Conservation (phyloP, 116 monocot species). For the Trichopus zeylanicus region DNA sequence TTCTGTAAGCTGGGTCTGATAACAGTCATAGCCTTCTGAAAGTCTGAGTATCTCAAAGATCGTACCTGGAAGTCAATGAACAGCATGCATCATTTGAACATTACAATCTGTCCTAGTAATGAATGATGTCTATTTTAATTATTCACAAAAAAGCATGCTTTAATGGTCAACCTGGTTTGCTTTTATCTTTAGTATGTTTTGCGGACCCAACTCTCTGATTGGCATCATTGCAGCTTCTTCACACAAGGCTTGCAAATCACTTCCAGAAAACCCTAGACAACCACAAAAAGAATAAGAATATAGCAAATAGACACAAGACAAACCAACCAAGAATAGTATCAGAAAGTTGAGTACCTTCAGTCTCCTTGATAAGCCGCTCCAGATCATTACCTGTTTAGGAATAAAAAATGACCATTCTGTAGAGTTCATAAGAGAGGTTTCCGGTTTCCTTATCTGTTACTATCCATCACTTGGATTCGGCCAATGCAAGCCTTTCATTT, state of each 20-base stretch:
- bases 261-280: conserved; percentile 89
- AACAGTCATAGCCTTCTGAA: conserved; percentile 74
- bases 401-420: neutral
- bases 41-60: conserved; percentile 70
- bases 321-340: neutral
- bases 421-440: too few relatives aligned
- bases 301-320: too few relatives aligned
- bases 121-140: too few relatives aligned
- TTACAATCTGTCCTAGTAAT: neutral
- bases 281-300: neutral
- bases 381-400: conserved; percentile 48
- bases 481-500: too few relatives aligned
- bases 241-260: conserved; percentile 94
- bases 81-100: neutral
- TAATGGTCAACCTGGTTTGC: conserved; percentile 77
- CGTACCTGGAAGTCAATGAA: conserved; percentile 41
- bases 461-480: too few relatives aligned
- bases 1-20: conserved; percentile 86
- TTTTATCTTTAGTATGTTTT: conserved; percentile 62
- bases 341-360: conserved; percentile 53
- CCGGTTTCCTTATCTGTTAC: too few relatives aligned
- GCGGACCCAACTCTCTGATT: conserved; percentile 83
- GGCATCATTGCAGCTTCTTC: conserved; percentile 99
- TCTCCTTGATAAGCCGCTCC: conserved; percentile 64
- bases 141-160: too few relatives aligned